Evolutionary conservation across 177 flowering plant genomes (phyloP).

Genomic region (Tripterygium wilfordii): DNA sequence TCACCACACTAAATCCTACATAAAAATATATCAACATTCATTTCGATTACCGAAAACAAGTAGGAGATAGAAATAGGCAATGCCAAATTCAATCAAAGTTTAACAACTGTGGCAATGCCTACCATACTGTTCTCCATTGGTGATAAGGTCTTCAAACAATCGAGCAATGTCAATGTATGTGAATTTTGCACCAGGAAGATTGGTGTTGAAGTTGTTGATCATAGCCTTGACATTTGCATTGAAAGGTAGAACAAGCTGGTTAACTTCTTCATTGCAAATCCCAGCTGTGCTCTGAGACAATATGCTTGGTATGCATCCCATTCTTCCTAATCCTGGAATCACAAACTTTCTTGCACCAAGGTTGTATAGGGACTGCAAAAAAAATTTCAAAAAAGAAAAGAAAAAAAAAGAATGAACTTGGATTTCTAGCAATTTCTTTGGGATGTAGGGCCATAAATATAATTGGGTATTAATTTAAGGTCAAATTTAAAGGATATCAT

Average conservation of each 20-base stretch:
- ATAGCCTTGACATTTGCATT: constrained; percentile 57
- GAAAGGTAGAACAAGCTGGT: constrained; percentile 63
- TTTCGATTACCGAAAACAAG: not conserved
- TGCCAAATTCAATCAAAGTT: too few species aligned
- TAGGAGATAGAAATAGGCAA: not conserved
- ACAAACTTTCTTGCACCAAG: constrained; percentile 82
- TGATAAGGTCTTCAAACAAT: constrained; percentile 61
- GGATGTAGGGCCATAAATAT: too few species aligned
- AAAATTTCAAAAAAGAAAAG: too few species aligned
- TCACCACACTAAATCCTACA: constrained; percentile 57
- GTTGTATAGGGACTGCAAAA: constrained; percentile 69
- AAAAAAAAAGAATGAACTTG: too few species aligned
- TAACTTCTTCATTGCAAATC: constrained; percentile 59
- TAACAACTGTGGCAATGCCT: not conserved
- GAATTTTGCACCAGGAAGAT: constrained; percentile 67
- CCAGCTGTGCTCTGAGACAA: constrained; percentile 52
- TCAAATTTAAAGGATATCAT: too few species aligned
- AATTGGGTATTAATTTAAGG: too few species aligned
- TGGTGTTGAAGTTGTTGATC: constrained; percentile 53
- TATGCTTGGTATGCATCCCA: constrained; percentile 93
- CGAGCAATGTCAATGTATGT: constrained; percentile 46
- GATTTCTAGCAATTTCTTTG: too few species aligned
- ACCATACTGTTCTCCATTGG: constrained; percentile 56
- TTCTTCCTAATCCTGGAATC: constrained; percentile 59
- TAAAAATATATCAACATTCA: not conserved